Evolutionary conservation across 495 filamentous ascomycete species (phyloP).

Genomic region (Neurospora hispaniola): DNA sequence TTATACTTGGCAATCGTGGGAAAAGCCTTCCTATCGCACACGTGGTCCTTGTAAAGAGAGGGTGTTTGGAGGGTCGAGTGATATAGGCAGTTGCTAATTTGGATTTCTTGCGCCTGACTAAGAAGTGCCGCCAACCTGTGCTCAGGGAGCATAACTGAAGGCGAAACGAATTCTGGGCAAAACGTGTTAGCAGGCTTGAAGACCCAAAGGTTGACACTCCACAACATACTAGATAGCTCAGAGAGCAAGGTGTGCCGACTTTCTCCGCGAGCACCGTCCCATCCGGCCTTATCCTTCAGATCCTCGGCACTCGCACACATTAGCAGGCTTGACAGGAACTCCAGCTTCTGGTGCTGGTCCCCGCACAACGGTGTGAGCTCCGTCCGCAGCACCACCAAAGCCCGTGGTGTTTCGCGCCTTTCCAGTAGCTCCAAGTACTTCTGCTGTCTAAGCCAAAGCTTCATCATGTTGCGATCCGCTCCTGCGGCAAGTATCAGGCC

Average conservation of each 20-base stretch:
- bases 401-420: conserved; percentile 55
- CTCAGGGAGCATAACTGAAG: conserved; percentile 96
- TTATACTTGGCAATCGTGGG: conserved; percentile 56
- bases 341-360: conserved; percentile 57
- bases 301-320: conserved; percentile 79
- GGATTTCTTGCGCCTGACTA: conserved; percentile 66
- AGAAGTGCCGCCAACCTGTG: conserved; percentile 82
- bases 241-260: conserved; percentile 70
- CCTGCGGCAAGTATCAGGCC: conserved; percentile 38
- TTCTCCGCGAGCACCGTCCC: conserved; percentile 73
- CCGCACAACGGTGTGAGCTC: conserved; percentile 84
- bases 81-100: conserved; percentile 76
- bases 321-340: conserved; percentile 78
- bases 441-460: conserved; percentile 77
- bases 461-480: conserved; percentile 35
- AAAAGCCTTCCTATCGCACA: conserved; percentile 70
- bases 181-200: conserved; percentile 2
- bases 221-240: conserved; percentile 67
- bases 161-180: conserved; percentile 70
- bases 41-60: conserved; percentile 82
- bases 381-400: conserved; percentile 68
- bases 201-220: not conserved
- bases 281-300: conserved; percentile 67
- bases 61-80: conserved; percentile 73
- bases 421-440: conserved; percentile 93